A percentile compares a stretch with the other conserved stretches of the same genome.
These are phyloP conservation scores for Ophiostoma himal-ulmi DNA, from an alignment of 2,329 filamentous ascomycete species.

Conservation along the genomic window DNA sequence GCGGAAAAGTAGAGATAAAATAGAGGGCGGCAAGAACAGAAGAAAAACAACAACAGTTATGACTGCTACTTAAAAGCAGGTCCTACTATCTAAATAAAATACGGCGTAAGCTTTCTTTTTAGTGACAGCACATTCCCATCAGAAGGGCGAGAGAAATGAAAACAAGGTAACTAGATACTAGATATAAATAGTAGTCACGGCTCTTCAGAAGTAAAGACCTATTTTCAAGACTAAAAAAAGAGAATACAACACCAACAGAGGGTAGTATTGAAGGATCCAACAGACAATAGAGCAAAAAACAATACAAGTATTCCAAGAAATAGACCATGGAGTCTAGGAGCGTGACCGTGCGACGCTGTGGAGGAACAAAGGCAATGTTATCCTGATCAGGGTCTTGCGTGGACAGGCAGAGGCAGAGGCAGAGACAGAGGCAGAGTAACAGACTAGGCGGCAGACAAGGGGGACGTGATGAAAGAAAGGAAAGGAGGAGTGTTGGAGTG, in stretches of 20 bases:
- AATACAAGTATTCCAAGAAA: not conserved
- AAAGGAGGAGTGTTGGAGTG: not conserved
- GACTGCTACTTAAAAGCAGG: no score
- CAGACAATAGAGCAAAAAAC: not conserved
- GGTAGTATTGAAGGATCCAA: slow-evolving; percentile 2
- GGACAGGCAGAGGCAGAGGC: not conserved
- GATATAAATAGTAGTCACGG: no score
- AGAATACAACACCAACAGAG: slow-evolving; percentile 6
- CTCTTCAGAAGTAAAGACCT: no score
- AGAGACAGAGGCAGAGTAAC: not conserved
- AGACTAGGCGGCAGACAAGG: not conserved
- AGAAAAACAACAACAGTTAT: no score
- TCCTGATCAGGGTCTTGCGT: slow-evolving; percentile 1
- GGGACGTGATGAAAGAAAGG: not conserved
- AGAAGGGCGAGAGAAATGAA: not conserved
- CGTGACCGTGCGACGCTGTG: not conserved
- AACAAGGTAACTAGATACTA: not conserved
- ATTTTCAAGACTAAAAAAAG: not conserved
- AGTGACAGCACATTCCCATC: not conserved
- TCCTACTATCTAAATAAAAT: no score
- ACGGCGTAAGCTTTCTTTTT: not conserved
- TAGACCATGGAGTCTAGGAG: not conserved
- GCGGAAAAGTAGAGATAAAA: no score
- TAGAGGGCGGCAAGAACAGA: no score
- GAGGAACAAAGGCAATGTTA: slow-evolving; percentile 10